A percentile compares a stretch with the other conserved stretches of the same genome.
phyloP scores from a whole-genome alignment of 2,329 filamentous ascomycete genomes.

The Sarocladium oryzae region DNA sequence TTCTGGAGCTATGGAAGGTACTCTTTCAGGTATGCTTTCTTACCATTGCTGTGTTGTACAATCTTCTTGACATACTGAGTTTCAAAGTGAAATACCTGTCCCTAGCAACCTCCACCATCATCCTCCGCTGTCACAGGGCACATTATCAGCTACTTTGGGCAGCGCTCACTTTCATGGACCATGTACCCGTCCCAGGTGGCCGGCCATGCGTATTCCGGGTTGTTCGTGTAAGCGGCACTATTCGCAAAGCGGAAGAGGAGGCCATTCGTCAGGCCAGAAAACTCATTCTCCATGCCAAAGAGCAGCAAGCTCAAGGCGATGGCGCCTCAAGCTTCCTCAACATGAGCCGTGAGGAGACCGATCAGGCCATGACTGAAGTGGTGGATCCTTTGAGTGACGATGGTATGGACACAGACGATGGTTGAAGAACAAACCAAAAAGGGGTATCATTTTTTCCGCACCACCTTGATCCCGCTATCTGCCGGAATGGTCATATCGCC shows the following conservation, averaged over 20 bases:
- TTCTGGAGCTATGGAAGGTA: conserved; percentile 63
- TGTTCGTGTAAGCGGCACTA: conserved; percentile 83
- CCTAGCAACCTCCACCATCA: conserved; percentile 86
- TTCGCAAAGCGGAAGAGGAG: conserved; percentile 86
- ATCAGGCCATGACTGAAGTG: conserved; percentile 9
- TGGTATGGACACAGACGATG: conserved; percentile 36
- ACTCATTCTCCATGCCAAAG: conserved; percentile 62
- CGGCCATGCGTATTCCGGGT: conserved; percentile 74
- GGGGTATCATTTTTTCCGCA: conserved; percentile 54
- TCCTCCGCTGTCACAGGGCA: conserved; percentile 73
- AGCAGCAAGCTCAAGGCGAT: conserved; percentile 18
- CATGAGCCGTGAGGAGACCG: neutral
- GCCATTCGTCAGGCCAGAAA: conserved; percentile 71
- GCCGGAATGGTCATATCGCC: conserved; percentile 45
- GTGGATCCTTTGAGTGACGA: conserved; percentile 35
- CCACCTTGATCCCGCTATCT: conserved; percentile 65
- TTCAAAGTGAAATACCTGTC: conserved; percentile 85
- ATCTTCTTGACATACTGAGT: neutral
- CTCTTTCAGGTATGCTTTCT: conserved; percentile 51
- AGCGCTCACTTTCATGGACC: conserved; percentile 73
- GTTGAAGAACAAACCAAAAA: conserved; percentile 24
- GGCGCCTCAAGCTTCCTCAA: neutral
- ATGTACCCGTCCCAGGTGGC: conserved; percentile 54
- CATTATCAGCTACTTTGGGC: conserved; percentile 89
- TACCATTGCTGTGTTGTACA: neutral